Evolutionary conservation across 2,329 filamentous ascomycete species (phyloP).

Genomic region (Madurella mycetomatis): DNA sequence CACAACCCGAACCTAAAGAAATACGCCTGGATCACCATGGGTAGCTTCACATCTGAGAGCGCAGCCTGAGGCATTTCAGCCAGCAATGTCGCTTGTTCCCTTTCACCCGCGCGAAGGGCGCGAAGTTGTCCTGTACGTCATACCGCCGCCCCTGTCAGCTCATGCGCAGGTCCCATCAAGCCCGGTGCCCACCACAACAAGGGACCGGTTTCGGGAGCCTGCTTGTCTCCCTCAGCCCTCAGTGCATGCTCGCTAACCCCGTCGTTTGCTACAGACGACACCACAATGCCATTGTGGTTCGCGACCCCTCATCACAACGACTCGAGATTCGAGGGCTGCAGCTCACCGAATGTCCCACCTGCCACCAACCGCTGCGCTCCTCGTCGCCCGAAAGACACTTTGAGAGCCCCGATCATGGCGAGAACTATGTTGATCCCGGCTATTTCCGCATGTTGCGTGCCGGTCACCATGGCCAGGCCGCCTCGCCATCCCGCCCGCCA

Average conservation of each 20-base stretch:
- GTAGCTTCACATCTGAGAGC: background rate
- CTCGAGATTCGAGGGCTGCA: conserved; percentile 67
- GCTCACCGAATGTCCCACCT: conserved; percentile 81
- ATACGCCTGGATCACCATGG: conserved; percentile 15
- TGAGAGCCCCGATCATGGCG: conserved; percentile 42
- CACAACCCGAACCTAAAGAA: background rate
- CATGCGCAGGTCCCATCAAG: background rate
- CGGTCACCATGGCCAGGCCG: conserved; percentile 40
- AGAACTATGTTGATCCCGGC: conserved; percentile 79
- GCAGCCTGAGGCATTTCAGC: conserved; percentile 13
- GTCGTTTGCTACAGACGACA: conserved; percentile 61
- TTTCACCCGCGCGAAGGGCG: conserved; percentile 69
- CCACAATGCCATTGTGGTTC: conserved; percentile 86
- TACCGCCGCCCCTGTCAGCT: conserved; percentile 16
- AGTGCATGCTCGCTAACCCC: background rate
- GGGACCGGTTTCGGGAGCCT: background rate
- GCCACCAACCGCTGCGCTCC: conserved; percentile 64
- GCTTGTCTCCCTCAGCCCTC: background rate
- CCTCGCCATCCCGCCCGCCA: conserved; percentile 39
- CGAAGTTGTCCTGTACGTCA: conserved; percentile 73
- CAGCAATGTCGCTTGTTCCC: conserved; percentile 64
- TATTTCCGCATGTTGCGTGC: conserved; percentile 92
- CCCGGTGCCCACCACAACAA: background rate
- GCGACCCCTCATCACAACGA: conserved; percentile 77
- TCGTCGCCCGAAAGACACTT: conserved; percentile 48